A percentile compares a stretch with the other conserved stretches of the same genome.
Conservation (phyloP, 2,329 filamentous ascomycete species). For the Thelonectria rubi region DNA sequence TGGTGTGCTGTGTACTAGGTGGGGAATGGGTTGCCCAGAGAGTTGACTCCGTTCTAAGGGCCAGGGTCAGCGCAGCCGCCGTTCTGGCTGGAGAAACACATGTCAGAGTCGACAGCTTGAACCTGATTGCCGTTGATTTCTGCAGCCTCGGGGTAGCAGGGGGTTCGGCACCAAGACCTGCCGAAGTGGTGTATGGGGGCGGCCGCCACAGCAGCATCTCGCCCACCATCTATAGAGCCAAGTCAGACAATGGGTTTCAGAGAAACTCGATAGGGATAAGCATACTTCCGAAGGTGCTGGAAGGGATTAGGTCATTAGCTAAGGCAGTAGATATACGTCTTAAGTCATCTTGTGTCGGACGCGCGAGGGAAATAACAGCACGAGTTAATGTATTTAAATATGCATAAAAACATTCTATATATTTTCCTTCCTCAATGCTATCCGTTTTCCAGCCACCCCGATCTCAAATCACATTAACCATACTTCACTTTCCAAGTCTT, state of each 20-base stretch:
- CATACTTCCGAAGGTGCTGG: slow-evolving; percentile 13
- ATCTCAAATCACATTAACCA: no score
- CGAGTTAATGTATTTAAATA: no score
- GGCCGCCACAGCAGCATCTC: slow-evolving; percentile 15
- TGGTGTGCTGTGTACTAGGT: slow-evolving; percentile 29
- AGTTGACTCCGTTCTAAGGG: slow-evolving; percentile 17
- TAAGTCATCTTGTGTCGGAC: no score
- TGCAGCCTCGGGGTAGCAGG: slow-evolving; percentile 19
- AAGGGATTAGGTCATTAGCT: slow-evolving; percentile 14
- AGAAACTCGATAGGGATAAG: neutral
- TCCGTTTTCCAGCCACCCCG: no score
- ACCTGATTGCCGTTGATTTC: slow-evolving; percentile 10
- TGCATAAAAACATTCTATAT: no score
- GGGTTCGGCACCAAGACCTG: slow-evolving; percentile 13
- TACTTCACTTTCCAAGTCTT: no score
- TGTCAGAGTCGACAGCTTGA: slow-evolving; percentile 10
- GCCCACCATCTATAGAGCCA: neutral
- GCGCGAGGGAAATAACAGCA: no score
- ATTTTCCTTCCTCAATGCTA: no score
- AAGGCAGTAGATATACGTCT: no score
- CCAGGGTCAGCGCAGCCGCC: slow-evolving; percentile 17
- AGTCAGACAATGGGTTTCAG: neutral
- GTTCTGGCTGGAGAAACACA: slow-evolving; percentile 14
- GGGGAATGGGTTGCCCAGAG: slow-evolving; percentile 22
- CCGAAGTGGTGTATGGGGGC: slow-evolving; percentile 21